Evolutionary conservation across 306 rosid species (phyloP).

Genomic region (Ochetophila trinervis): DNA sequence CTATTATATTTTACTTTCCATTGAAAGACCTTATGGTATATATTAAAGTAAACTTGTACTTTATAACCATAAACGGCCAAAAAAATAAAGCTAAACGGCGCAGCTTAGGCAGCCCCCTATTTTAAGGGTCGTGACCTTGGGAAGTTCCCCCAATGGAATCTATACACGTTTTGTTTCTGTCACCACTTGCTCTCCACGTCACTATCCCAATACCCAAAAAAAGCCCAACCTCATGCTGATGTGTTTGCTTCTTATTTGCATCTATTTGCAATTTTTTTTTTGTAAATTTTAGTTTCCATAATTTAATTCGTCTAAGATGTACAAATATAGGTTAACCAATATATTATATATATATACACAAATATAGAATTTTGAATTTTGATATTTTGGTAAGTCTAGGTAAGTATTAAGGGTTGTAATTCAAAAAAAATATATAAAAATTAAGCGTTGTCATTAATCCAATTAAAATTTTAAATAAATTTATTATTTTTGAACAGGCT

Average conservation of each 20-base stretch:
- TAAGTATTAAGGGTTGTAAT: no score
- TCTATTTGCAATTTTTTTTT: background rate
- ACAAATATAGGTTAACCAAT: no score
- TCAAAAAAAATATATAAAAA: no score
- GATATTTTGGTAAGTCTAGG: no score
- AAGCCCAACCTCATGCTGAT: background rate
- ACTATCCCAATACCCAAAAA: background rate
- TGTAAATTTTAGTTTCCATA: no score
- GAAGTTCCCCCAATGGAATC: slow-evolving; percentile 53
- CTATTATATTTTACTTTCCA: no score
- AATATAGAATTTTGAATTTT: background rate
- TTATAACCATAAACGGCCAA: slow-evolving; percentile 45
- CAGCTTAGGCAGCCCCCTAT: slow-evolving; percentile 39
- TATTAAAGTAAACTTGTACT: slow-evolving; percentile 20
- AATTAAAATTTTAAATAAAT: no score
- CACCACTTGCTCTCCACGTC: background rate
- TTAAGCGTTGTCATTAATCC: no score
- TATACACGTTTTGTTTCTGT: slow-evolving; percentile 50
- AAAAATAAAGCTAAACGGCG: slow-evolving; percentile 53
- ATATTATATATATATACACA: no score
- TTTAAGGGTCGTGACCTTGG: slow-evolving; percentile 64
- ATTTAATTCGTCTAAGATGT: background rate
- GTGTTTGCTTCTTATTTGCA: background rate
- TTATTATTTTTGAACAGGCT: no score
- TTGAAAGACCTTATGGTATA: slow-evolving; percentile 18